Conservation (phyloP, 2,329 filamentous ascomycete genomes). For the Salinomyces thailandicus region DNA sequence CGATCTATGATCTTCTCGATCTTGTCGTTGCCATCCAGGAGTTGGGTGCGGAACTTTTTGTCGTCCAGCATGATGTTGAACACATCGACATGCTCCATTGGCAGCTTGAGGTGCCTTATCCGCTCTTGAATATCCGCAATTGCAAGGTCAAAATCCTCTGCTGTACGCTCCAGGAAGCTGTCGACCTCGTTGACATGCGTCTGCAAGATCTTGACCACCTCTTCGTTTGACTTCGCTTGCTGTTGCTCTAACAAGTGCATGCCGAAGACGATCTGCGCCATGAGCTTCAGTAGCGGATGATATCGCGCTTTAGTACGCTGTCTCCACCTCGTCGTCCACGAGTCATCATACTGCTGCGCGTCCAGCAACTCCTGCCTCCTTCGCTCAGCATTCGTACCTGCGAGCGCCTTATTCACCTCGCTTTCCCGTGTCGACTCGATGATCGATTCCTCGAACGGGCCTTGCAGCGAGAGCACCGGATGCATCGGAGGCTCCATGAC, state of each 20-base stretch:
- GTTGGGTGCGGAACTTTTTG: constrained; percentile 66
- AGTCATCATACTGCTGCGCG: constrained; percentile 55
- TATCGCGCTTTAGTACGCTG: constrained; percentile 64
- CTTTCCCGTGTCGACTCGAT: constrained; percentile 52
- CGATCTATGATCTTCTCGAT: constrained; percentile 83
- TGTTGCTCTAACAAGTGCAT: constrained; percentile 77
- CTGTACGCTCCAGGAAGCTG: constrained; percentile 73
- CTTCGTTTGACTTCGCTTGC: constrained; percentile 76
- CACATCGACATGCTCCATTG: constrained; percentile 68
- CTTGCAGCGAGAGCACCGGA: constrained; percentile 66
- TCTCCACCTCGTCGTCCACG: constrained; percentile 66
- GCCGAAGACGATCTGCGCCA: constrained; percentile 88
- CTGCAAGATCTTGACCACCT: constrained; percentile 82
- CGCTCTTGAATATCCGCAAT: constrained; percentile 69
- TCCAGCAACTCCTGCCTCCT: constrained; percentile 60
- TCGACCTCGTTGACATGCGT: constrained; percentile 91
- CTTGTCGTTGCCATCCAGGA: constrained; percentile 77
- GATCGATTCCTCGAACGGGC: constrained; percentile 73
- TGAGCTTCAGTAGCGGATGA: constrained; percentile 81
- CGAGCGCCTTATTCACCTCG: neutral
- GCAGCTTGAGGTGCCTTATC: constrained; percentile 68
- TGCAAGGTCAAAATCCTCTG: constrained; percentile 74
- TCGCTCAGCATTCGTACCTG: constrained; percentile 42
- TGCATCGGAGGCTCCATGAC: constrained; percentile 44
- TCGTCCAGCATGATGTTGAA: constrained; percentile 87